Conservation (phyloP, 2,329 filamentous ascomycete species). For the Nakataea oryzae region DNA sequence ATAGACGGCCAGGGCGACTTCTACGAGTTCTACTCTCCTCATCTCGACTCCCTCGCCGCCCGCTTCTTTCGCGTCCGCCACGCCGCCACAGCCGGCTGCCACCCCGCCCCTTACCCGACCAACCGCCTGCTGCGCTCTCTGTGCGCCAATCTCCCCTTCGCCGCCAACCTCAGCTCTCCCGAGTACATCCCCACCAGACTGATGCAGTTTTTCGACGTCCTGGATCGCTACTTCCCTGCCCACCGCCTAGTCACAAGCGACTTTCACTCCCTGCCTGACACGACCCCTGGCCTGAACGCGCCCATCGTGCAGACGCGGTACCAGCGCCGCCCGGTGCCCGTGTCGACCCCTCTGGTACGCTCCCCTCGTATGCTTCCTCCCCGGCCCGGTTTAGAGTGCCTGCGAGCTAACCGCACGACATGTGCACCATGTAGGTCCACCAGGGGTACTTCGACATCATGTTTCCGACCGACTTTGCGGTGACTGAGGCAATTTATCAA, state of each 20-base stretch:
- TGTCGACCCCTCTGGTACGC: conserved; percentile 78
- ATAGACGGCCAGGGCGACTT: conserved; percentile 82
- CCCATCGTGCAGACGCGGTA: conserved; percentile 96
- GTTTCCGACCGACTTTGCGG: conserved; percentile 89
- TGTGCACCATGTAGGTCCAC: conserved; percentile 55
- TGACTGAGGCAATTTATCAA: conserved; percentile 85
- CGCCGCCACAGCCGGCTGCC: conserved; percentile 56
- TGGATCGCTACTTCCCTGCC: conserved; percentile 78
- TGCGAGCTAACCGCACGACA: not conserved
- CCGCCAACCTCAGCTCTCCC: conserved; percentile 65
- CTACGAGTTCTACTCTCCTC: conserved; percentile 80
- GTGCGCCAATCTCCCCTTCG: conserved; percentile 55
- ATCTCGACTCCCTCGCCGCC: conserved; percentile 71
- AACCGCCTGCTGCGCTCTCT: conserved; percentile 49
- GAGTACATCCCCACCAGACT: conserved; percentile 92
- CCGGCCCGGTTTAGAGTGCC: not conserved
- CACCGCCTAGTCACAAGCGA: conserved; percentile 85
- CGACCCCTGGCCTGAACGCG: conserved; percentile 75
- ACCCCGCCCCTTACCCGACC: conserved; percentile 49
- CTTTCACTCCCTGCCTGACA: conserved; percentile 77
- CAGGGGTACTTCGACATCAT: conserved; percentile 99
- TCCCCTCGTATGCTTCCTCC: not conserved
- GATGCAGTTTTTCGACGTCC: conserved; percentile 93
- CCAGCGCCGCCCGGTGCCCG: conserved; percentile 75
- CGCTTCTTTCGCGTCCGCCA: conserved; percentile 80